These are phyloP conservation scores for Hymenoscyphus repandus DNA, from an alignment of 2,329 filamentous ascomycete genomes.

Conservation along the genomic window DNA sequence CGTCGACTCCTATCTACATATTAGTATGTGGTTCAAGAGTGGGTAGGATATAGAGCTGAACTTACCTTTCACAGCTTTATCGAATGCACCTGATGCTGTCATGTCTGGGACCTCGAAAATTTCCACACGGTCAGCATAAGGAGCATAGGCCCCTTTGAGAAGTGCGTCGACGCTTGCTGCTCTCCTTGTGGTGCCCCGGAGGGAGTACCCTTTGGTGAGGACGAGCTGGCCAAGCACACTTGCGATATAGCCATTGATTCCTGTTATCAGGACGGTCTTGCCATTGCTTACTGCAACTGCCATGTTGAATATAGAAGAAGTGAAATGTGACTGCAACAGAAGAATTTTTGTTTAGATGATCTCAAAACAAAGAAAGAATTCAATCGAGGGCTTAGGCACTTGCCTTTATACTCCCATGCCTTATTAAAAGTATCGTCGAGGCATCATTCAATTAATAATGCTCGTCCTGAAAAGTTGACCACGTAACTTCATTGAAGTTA, in stretches of 20 bases:
- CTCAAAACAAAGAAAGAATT: not conserved
- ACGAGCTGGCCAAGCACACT: conserved; percentile 25
- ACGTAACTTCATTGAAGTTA: too few relatives aligned
- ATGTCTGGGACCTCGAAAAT: conserved; percentile 28
- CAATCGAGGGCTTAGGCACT: not conserved
- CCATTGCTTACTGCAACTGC: conserved; percentile 22
- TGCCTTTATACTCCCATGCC: not conserved
- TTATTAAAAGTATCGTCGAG: too few relatives aligned
- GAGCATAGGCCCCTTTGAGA: conserved; percentile 24
- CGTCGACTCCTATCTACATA: conserved; percentile 23
- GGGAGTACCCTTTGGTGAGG: conserved; percentile 27
- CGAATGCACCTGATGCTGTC: conserved; percentile 26
- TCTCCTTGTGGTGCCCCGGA: conserved; percentile 29
- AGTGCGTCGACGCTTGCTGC: conserved; percentile 19
- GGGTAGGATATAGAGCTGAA: not conserved
- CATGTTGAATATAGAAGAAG: conserved; percentile 10
- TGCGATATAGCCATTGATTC: conserved; percentile 33
- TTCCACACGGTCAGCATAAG: conserved; percentile 24
- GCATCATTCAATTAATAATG: too few relatives aligned
- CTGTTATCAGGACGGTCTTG: conserved; percentile 30
- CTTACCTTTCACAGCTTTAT: conserved; percentile 25
- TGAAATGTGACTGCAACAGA: not conserved
- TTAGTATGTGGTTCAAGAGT: conserved; percentile 5
- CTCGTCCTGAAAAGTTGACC: too few relatives aligned
- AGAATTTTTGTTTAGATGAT: too few relatives aligned